Evolutionary conservation across 2,329 filamentous ascomycete species (phyloP).

Genomic region (Sclerotinia sclerotiorum): DNA sequence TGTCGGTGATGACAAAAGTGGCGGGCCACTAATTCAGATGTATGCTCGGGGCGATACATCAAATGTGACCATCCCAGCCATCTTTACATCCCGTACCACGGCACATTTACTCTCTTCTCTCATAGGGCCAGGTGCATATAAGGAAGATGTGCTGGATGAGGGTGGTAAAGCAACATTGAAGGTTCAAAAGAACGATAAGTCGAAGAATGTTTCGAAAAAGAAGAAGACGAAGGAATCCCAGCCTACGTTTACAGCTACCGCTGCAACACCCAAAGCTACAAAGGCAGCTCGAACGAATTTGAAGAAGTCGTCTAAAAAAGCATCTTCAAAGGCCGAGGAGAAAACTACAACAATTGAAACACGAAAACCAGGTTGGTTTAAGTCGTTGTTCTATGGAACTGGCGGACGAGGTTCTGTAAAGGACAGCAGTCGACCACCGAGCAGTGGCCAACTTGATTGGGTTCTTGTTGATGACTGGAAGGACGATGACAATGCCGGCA

Average conservation of each 20-base stretch:
- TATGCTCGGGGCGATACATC: slow-evolving; percentile 96
- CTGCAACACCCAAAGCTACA: slow-evolving; percentile 36
- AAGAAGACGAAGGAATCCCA: slow-evolving; percentile 26
- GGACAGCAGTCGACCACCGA: slow-evolving; percentile 65
- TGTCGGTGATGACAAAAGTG: slow-evolving; percentile 88
- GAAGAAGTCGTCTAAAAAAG: slow-evolving; percentile 38
- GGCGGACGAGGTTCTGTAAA: slow-evolving; percentile 39
- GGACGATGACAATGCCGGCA: slow-evolving; percentile 49
- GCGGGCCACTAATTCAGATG: slow-evolving; percentile 91
- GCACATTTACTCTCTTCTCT: slow-evolving; percentile 89
- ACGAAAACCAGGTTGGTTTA: slow-evolving; percentile 47
- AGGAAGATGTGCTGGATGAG: slow-evolving; percentile 60
- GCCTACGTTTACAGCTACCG: slow-evolving; percentile 37
- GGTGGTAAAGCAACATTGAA: slow-evolving; percentile 58
- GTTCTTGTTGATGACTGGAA: slow-evolving; percentile 66
- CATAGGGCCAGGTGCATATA: slow-evolving; percentile 67
- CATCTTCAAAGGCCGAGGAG: slow-evolving; percentile 30
- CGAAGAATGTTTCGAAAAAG: slow-evolving; percentile 36
- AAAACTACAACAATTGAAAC: slow-evolving; percentile 28
- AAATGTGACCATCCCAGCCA: slow-evolving; percentile 87
- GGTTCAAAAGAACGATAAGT: slow-evolving; percentile 47
- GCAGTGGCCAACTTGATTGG: slow-evolving; percentile 74
- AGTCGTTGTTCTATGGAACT: slow-evolving; percentile 45
- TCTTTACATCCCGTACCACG: slow-evolving; percentile 94
- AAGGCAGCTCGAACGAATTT: slow-evolving; percentile 36